Base-by-base conservation (phyloP, 495 filamentous ascomycete genomes). In the Platismatia glauca region DNA sequence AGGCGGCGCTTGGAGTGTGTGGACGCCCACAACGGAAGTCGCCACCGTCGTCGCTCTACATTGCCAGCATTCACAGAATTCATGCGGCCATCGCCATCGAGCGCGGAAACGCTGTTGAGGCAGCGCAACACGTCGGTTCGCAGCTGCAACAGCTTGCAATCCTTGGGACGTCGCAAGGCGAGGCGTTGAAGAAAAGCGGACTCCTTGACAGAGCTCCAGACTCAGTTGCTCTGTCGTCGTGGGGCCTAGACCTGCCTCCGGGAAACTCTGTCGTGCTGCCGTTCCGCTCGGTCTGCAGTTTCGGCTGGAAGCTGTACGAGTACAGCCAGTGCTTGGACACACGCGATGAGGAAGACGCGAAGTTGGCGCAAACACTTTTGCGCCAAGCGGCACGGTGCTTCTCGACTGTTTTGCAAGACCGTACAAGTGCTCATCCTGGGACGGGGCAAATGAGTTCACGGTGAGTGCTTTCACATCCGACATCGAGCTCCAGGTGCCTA, bases 51-150 rank as follows among this genome's bases (percentile, higher is more conserved):
- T 22, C 41, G 16, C 24, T 55, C 12, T 27, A 52, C 31, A 13
- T 16, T 18, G 59, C 59, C 38, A 61, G 48, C 27, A 31, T 61
- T 7, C 31, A 55, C 38, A 61, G 59, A 41, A n/a, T 53, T 3
- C 29, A 31, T 20, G 59, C 59, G 8, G 59, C 59, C 12, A 55
- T 61, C 16, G 50, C 50, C 22, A 8, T 41, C 7, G 59, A 61
- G 27, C 13, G 18, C 22, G 11, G 59, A 13, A n/a, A 1, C 15
- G 0, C 0, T 3, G 34, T 34, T 2, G 35, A 38, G 2, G 37
- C 16, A 53, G 27, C 38, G 0, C 0, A 0, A 1, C 22, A 61
- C 22, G 33, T 43, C 1, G 5, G 33, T 8, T 1, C 16, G 13
- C 53, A 55, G 1, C 9, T 39, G 22, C 1, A 1, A 34, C 13